Conservation (phyloP, 1,284 basidiomycete species). For the Cerioporus squamosus region DNA sequence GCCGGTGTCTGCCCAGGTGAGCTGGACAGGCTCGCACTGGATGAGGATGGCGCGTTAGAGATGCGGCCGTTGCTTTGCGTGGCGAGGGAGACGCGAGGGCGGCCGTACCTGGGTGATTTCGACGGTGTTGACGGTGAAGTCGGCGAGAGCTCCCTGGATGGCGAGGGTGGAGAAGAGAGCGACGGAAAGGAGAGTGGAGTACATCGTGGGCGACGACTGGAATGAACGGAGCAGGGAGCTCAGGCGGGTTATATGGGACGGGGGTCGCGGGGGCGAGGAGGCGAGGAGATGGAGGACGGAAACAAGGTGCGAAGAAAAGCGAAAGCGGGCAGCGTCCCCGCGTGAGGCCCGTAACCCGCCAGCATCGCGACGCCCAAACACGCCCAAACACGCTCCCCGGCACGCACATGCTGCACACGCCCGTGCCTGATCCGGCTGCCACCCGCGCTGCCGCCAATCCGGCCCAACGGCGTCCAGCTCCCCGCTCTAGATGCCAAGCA, state of each 20-base stretch:
- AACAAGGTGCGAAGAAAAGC: conserved; percentile 22
- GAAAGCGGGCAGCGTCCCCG: conserved; percentile 17
- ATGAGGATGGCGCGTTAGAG: conserved; percentile 4
- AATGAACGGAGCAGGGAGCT: conserved; percentile 33
- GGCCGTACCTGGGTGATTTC: conserved; percentile 54
- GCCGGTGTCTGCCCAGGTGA: conserved; percentile 58
- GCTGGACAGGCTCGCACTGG: conserved; percentile 57
- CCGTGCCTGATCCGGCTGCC: conserved; percentile 13
- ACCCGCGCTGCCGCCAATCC: background rate
- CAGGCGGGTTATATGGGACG: conserved; percentile 21
- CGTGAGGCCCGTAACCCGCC: conserved; percentile 24
- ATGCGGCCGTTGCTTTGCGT: too few species aligned
- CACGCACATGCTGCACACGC: background rate
- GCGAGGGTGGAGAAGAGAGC: conserved; percentile 66
- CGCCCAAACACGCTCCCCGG: conserved; percentile 11
- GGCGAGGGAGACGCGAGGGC: background rate
- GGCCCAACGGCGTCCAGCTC: conserved; percentile 1
- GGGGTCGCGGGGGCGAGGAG: conserved; percentile 15
- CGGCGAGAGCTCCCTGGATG: conserved; percentile 55
- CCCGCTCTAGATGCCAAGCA: conserved; percentile 1
- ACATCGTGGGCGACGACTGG: conserved; percentile 51
- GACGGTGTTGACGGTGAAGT: conserved; percentile 51
- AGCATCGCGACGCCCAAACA: conserved; percentile 24
- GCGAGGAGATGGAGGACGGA: conserved; percentile 32
- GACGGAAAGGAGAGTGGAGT: conserved; percentile 74